These are phyloP conservation scores for Elaeis guineensis DNA, from an alignment of 176 grass and related monocot genomes.

Conservation along the genomic window DNA sequence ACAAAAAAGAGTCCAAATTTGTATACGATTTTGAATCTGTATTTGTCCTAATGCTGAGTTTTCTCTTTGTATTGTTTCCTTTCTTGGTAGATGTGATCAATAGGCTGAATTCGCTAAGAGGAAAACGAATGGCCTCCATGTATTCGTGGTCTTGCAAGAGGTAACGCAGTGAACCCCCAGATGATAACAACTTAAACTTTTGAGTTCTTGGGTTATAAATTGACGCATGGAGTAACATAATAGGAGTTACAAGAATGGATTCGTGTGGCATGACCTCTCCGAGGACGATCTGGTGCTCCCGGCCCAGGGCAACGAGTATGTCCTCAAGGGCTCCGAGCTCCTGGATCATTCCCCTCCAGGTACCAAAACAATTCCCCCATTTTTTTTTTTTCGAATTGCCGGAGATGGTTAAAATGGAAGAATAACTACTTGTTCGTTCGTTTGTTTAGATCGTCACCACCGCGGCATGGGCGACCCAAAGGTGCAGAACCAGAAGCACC, in stretches of 20 bases:
- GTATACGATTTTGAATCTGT: background rate
- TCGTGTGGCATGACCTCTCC: conserved; percentile 25
- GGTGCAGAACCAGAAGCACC: conserved; percentile 16
- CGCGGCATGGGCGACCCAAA: conserved; percentile 13
- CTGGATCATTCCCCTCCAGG: conserved; percentile 25
- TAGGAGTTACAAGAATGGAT: conserved; percentile 29
- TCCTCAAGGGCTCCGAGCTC: conserved; percentile 25
- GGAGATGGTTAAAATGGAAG: background rate
- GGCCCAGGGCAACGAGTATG: conserved; percentile 23
- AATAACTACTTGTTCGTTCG: background rate
- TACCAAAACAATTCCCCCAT: background rate
- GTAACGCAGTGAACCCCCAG: conserved; percentile 11
- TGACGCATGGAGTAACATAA: background rate
- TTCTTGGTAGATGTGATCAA: conserved; percentile 66
- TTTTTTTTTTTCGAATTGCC: background rate
- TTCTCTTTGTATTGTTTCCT: conserved; percentile 12
- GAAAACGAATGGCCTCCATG: conserved; percentile 75
- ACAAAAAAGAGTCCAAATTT: conserved; percentile 6
- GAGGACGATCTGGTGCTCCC: conserved; percentile 25
- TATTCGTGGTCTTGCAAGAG: conserved; percentile 99
- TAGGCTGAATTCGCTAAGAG: conserved; percentile 75
- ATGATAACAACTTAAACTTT: background rate
- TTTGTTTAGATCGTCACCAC: conserved; percentile 17
- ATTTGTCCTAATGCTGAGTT: conserved; percentile 7
- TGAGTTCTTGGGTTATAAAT: background rate